phyloP scores from a whole-genome alignment of 371 early-diverging fungal species.

The Rhizopus arrhizus region DNA sequence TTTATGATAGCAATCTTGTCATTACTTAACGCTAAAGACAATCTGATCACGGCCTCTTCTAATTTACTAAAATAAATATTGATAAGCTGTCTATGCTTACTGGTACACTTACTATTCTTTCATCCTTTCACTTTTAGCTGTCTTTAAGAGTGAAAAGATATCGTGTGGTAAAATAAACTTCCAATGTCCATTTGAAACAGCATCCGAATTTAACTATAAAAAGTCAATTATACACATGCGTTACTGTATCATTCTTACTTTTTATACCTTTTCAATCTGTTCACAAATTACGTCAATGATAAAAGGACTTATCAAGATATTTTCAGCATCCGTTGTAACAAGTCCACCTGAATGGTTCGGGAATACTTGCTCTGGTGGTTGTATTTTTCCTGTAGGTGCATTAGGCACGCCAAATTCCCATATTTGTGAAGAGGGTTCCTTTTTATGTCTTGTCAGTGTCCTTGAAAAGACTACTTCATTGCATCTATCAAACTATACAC shows the following conservation, averaged over 20 bases:
- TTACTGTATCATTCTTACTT: not conserved
- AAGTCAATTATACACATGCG: not conserved
- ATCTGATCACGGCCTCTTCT: not conserved
- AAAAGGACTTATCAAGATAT: slow-evolving; percentile 11
- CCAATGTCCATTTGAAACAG: slow-evolving; percentile 22
- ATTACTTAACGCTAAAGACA: slow-evolving; percentile 13
- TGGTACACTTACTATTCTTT: no score
- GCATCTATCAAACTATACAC: slow-evolving; percentile 24
- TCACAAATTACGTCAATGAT: slow-evolving; percentile 11
- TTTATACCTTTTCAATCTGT: slow-evolving; percentile 9
- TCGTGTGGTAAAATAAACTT: slow-evolving; percentile 20
- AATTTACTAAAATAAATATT: not conserved
- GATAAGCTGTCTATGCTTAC: no score
- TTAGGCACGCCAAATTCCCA: slow-evolving; percentile 30
- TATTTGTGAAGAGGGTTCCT: slow-evolving; percentile 18
- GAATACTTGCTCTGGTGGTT: slow-evolving; percentile 19
- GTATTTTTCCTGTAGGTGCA: slow-evolving; percentile 4
- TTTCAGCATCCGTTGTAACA: slow-evolving; percentile 23
- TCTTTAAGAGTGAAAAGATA: slow-evolving; percentile 3
- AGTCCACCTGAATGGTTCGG: slow-evolving; percentile 28
- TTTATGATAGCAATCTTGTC: not conserved
- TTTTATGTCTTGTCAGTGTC: slow-evolving; percentile 21
- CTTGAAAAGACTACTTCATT: not conserved
- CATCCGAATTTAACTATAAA: slow-evolving; percentile 11
- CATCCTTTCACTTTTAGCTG: not conserved